These are phyloP conservation scores for Myotisia sp. DNA, from an alignment of 2,329 filamentous ascomycete genomes.

Conservation along the genomic window DNA sequence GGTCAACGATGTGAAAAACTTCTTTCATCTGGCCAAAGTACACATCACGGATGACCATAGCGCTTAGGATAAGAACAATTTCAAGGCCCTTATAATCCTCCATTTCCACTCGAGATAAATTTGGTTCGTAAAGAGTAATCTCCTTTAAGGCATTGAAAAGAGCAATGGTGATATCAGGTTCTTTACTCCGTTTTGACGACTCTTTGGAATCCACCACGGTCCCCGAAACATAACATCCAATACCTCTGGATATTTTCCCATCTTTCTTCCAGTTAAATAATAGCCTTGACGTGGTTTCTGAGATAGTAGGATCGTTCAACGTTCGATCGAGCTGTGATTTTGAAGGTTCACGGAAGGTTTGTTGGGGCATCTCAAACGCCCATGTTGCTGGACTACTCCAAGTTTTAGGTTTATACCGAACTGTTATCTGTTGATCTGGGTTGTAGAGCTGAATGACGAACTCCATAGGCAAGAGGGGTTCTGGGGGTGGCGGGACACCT, in stretches of 20 bases:
- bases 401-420: slow-evolving; percentile 54
- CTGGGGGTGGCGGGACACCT: slow-evolving; percentile 49
- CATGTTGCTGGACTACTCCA: slow-evolving; percentile 72
- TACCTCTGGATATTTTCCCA: slow-evolving; percentile 68
- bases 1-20: slow-evolving; percentile 58
- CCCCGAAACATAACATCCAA: slow-evolving; percentile 77
- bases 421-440: slow-evolving; percentile 65
- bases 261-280: slow-evolving; percentile 84
- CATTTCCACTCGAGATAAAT: slow-evolving; percentile 75
- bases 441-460: slow-evolving; percentile 89
- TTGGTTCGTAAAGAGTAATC: slow-evolving; percentile 84
- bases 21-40: slow-evolving; percentile 54
- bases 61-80: slow-evolving; percentile 54
- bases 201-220: slow-evolving; percentile 49
- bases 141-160: slow-evolving; percentile 65
- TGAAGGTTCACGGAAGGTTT: slow-evolving; percentile 69
- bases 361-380: slow-evolving; percentile 85
- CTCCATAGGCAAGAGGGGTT: slow-evolving; percentile 59
- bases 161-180: slow-evolving; percentile 90
- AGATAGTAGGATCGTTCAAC: slow-evolving; percentile 44
- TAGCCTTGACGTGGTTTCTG: slow-evolving; percentile 52
- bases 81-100: slow-evolving; percentile 91
- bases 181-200: slow-evolving; percentile 62
- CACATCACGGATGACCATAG: slow-evolving; percentile 47
- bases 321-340: slow-evolving; percentile 63